Evolutionary conservation across 345 rosid species (phyloP), one percentile per base, ranked within the genome.

Genomic region (Eucalyptus globulus): DNA sequence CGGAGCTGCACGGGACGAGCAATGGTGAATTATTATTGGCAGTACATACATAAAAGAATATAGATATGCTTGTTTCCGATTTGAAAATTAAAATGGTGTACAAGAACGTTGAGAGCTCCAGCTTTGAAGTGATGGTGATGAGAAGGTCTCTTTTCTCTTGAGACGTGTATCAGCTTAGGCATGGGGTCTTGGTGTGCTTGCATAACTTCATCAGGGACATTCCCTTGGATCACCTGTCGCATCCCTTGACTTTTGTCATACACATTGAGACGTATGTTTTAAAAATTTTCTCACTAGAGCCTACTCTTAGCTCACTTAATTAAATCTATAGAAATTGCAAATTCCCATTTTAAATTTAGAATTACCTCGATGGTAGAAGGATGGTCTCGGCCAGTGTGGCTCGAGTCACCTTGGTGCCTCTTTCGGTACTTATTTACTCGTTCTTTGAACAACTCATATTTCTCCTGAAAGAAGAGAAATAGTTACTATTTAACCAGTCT

Each of bases 81-180:
- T 31, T 27, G 85, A 72, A 72, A 37, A 17, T 17, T 34, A 34
- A 34, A 37, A 72, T 49, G 45, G 54, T 86, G 8, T 92, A 95
- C 95, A 56, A 94, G 94, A 47, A 91, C 94, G 51, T 95, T 94
- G 22, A 95, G 92, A 16, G 94, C 95, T 89, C 95, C 95, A 11
- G 94, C 95, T 87, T 94, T 95, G 91, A 95, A 95, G 88, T 93
- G 89, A 53, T 93, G 95, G 2, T 86, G 90, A 86, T 69, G 87
- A 34, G 89, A 87, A 88, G 93, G 91, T 49, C 93, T 91, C 87
- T 95, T 94, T 90, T 94, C 95, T 6, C 95, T 90, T n/a, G 95
- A 88, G 87, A 95, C 94, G 11, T 94, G 92, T 6, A 91, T 91
- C 26, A 93, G 93, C 10, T 50, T 89, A 31, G 95, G 94, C 90